Conservation (phyloP, 2,329 filamentous ascomycete species). For the Trichoderma afroharzianum region DNA sequence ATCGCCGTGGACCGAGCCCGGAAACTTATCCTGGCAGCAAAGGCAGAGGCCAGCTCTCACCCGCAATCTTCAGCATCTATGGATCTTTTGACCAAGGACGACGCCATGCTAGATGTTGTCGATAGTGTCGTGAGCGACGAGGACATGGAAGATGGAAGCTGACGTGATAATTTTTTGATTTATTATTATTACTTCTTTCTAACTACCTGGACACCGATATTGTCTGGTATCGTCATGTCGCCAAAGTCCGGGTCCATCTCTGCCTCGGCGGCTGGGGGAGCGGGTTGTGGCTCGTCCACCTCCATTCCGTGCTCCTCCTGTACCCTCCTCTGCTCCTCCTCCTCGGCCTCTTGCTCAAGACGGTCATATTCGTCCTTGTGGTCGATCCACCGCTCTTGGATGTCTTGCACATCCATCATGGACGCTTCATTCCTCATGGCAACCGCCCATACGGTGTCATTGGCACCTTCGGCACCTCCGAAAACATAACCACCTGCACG, state of each 20-base stretch:
- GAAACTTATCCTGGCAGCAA: slow-evolving; percentile 64
- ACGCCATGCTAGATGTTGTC: slow-evolving; percentile 41
- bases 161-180: slow-evolving; percentile 29
- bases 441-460: slow-evolving; percentile 96
- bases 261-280: slow-evolving; percentile 22
- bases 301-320: slow-evolving; percentile 38
- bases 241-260: slow-evolving; percentile 47
- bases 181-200: slow-evolving; percentile 53
- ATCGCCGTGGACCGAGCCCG: slow-evolving; percentile 80
- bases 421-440: slow-evolving; percentile 77
- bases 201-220: slow-evolving; percentile 68
- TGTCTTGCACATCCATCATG: slow-evolving; percentile 77
- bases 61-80: slow-evolving; percentile 21
- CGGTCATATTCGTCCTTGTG: slow-evolving; percentile 83
- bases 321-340: slow-evolving; percentile 68
- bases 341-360: slow-evolving; percentile 68
- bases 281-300: slow-evolving; percentile 26
- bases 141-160: slow-evolving; percentile 42
- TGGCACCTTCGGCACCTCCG: slow-evolving; percentile 82
- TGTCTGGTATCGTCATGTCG: slow-evolving; percentile 48
- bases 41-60: slow-evolving; percentile 35
- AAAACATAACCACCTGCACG: slow-evolving; percentile 91
- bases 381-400: slow-evolving; percentile 96
- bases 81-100: slow-evolving; percentile 27
- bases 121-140: slow-evolving; percentile 42